A percentile compares a stretch with the other conserved stretches of the same genome.
These are phyloP conservation scores for Pseudocercospora eumusae DNA, from an alignment of 2,329 filamentous ascomycete species.

Conservation along the genomic window DNA sequence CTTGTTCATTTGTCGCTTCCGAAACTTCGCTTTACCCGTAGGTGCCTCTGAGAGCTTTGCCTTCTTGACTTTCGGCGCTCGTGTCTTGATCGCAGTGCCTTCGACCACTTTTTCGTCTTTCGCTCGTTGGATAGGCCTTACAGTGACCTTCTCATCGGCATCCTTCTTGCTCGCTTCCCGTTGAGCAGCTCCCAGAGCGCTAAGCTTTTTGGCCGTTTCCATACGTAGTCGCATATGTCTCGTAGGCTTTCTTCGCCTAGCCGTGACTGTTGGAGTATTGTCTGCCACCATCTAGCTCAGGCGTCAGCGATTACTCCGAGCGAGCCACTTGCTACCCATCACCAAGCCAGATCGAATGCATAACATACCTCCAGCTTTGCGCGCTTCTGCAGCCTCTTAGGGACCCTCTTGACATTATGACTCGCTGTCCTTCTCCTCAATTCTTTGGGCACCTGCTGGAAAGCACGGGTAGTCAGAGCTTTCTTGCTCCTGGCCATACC, in stretches of 20 bases:
- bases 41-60: slow-evolving; percentile 67
- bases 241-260: slow-evolving; percentile 61
- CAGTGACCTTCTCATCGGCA: slow-evolving; percentile 27
- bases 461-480: slow-evolving; percentile 68
- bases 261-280: slow-evolving; percentile 80
- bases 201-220: slow-evolving; percentile 73
- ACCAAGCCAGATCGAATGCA: slow-evolving; percentile 14
- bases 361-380: slow-evolving; percentile 60
- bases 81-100: slow-evolving; percentile 38
- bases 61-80: slow-evolving; percentile 67
- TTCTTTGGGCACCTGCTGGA: slow-evolving; percentile 84
- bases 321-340: slow-evolving; percentile 23
- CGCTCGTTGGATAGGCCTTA: slow-evolving; percentile 28
- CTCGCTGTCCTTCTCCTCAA: slow-evolving; percentile 86
- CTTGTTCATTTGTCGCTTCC: slow-evolving; percentile 83
- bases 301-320: slow-evolving; percentile 22
- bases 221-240: slow-evolving; percentile 62
- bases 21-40: slow-evolving; percentile 68
- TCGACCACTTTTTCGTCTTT: neutral
- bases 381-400: slow-evolving; percentile 69
- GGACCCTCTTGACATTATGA: slow-evolving; percentile 90
- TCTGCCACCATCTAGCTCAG: slow-evolving; percentile 74
- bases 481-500: slow-evolving; percentile 76
- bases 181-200: slow-evolving; percentile 59
- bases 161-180: slow-evolving; percentile 45